Evolutionary conservation across 148 eudicot species (phyloP).

Genomic region (Tetragonia tetragonoides): DNA sequence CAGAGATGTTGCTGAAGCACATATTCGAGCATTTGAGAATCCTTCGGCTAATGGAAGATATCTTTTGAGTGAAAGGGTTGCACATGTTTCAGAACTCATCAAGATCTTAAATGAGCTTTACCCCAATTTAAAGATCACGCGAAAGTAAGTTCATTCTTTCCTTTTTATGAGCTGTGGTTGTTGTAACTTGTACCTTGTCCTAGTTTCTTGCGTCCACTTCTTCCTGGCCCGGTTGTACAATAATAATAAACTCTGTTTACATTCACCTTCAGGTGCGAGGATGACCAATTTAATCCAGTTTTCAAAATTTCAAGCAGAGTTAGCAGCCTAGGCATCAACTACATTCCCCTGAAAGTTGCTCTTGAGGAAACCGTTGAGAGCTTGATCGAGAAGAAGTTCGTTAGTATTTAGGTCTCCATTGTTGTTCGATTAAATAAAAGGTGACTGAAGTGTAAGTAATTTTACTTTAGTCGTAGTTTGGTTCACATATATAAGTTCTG

Average conservation of each 20-base stretch:
- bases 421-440: too few relatives aligned
- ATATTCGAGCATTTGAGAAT: conserved; percentile 33
- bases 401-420: background rate
- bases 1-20: conserved; percentile 34
- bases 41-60: conserved; percentile 35
- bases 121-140: conserved; percentile 22
- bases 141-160: conserved; percentile 17
- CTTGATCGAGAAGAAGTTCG: conserved; percentile 42
- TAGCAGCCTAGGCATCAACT: conserved; percentile 33
- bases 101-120: conserved; percentile 23
- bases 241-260: too few relatives aligned
- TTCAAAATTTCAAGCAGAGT: conserved; percentile 14
- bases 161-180: too few relatives aligned
- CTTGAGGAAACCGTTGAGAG: conserved; percentile 58
- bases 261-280: conserved; percentile 20
- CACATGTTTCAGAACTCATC: conserved; percentile 16
- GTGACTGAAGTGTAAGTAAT: too few relatives aligned
- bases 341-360: conserved; percentile 39
- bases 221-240: too few relatives aligned
- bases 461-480: too few relatives aligned
- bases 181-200: background rate
- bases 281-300: conserved; percentile 13
- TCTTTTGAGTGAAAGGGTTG: conserved; percentile 15
- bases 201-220: background rate
- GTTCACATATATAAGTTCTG: too few relatives aligned